These are phyloP conservation scores for Fusarium keratoplasticum DNA, from an alignment of 2,329 filamentous ascomycete species.

Conservation along the genomic window DNA sequence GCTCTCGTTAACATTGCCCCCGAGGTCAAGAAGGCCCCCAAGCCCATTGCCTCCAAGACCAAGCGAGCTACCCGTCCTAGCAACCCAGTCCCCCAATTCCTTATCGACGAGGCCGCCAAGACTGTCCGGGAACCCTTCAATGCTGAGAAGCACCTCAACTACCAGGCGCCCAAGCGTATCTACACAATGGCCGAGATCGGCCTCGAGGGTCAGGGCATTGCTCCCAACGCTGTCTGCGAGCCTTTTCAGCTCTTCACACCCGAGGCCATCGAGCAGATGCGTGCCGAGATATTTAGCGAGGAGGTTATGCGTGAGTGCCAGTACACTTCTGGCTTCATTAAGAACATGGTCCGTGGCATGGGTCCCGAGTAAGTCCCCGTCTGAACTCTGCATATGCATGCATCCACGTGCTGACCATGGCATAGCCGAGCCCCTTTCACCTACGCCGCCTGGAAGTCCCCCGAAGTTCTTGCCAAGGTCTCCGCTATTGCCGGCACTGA, in stretches of 20 bases:
- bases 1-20: background rate
- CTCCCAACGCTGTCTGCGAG: slow-evolving; percentile 72
- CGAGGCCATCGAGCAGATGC: slow-evolving; percentile 72
- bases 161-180: slow-evolving; percentile 61
- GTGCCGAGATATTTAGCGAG: slow-evolving; percentile 68
- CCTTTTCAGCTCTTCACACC: slow-evolving; percentile 73
- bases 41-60: slow-evolving; percentile 22
- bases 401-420: slow-evolving; percentile 61
- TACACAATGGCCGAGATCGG: slow-evolving; percentile 72
- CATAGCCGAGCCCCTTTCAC: slow-evolving; percentile 70
- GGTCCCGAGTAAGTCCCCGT: slow-evolving; percentile 56
- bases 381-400: slow-evolving; percentile 69
- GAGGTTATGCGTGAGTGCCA: slow-evolving; percentile 67
- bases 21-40: slow-evolving; percentile 3
- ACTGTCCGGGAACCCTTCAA: slow-evolving; percentile 55
- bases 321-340: slow-evolving; percentile 57
- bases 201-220: slow-evolving; percentile 68
- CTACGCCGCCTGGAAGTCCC: slow-evolving; percentile 62
- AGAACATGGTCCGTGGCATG: slow-evolving; percentile 67
- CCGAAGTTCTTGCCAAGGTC: slow-evolving; percentile 58
- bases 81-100: slow-evolving; percentile 16
- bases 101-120: slow-evolving; percentile 14
- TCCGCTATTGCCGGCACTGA: slow-evolving; percentile 67
- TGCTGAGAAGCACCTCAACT: slow-evolving; percentile 66
- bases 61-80: slow-evolving; percentile 18